These are phyloP conservation scores for Apiospora malaysiana DNA, from an alignment of 2,329 filamentous ascomycete species.

Conservation along the genomic window DNA sequence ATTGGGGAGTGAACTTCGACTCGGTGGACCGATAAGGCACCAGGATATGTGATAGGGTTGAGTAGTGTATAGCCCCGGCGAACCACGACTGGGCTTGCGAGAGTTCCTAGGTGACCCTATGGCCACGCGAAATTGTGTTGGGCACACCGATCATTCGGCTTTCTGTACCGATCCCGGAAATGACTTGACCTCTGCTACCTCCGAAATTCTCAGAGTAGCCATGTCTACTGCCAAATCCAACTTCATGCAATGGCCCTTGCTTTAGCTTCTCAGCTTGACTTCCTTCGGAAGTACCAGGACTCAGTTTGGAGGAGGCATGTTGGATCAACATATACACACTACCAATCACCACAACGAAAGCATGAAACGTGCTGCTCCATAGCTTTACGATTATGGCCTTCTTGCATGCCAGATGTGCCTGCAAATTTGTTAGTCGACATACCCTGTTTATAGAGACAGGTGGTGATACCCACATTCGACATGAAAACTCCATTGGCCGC, in stretches of 20 bases:
- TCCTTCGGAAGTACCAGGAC: background rate
- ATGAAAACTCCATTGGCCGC: slow-evolving; percentile 73
- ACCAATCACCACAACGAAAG: background rate
- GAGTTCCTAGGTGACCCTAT: background rate
- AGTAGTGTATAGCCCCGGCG: background rate
- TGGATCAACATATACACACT: background rate
- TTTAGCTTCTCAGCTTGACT: background rate
- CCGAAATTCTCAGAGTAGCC: background rate
- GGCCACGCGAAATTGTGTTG: background rate
- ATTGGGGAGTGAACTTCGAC: background rate
- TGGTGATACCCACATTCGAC: slow-evolving; percentile 69
- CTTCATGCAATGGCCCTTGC: background rate
- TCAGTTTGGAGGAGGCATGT: background rate
- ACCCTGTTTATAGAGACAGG: too few species aligned
- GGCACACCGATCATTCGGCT: background rate
- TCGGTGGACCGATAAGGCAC: background rate
- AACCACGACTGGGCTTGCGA: background rate
- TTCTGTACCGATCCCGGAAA: background rate
- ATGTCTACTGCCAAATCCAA: background rate
- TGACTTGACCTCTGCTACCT: background rate
- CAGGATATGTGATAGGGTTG: too few species aligned
- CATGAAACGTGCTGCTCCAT: background rate
- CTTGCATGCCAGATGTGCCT: slow-evolving; percentile 37
- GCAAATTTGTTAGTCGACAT: slow-evolving; percentile 23
- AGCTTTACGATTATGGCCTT: slow-evolving; percentile 25